phyloP scores from a whole-genome alignment of 2,329 filamentous ascomycete genomes.

The Diaporthe sp. region DNA sequence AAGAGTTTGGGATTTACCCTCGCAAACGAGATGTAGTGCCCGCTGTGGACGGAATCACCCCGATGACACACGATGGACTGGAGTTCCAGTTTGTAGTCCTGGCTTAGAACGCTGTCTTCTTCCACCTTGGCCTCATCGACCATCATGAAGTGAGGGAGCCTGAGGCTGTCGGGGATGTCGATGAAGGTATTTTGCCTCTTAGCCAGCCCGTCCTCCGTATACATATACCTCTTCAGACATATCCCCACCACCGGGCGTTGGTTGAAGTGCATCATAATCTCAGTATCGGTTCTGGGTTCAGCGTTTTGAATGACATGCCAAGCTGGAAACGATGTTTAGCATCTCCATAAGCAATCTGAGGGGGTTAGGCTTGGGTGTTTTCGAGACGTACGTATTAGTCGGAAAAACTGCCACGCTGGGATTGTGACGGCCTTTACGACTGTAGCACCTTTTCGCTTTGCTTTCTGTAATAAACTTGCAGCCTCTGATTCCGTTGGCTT shows the following conservation, averaged over 20 bases:
- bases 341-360: not conserved
- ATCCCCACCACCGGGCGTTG: conserved; percentile 90
- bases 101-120: conserved; percentile 74
- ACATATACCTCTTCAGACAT: conserved; percentile 90
- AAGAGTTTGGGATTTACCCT: conserved; percentile 76
- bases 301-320: conserved; percentile 80
- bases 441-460: conserved; percentile 61
- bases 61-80: conserved; percentile 95
- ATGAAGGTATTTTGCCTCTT: conserved; percentile 84
- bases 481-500: conserved; percentile 59
- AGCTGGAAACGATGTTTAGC: conserved; percentile 65
- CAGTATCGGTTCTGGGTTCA: conserved; percentile 75
- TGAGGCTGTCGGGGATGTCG: conserved; percentile 86
- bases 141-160: conserved; percentile 89
- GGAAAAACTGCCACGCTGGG: conserved; percentile 98
- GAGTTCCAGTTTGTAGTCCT: conserved; percentile 93
- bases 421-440: conserved; percentile 88
- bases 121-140: conserved; percentile 79
- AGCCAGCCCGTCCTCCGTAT: conserved; percentile 77
- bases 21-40: conserved; percentile 91
- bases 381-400: conserved; percentile 79
- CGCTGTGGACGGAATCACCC: conserved; percentile 86
- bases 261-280: conserved; percentile 91
- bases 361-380: not conserved
- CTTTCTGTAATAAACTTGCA: conserved; percentile 57